phyloP scores from a whole-genome alignment of 257 asterid genomes.

The Forsythia viridissima region DNA sequence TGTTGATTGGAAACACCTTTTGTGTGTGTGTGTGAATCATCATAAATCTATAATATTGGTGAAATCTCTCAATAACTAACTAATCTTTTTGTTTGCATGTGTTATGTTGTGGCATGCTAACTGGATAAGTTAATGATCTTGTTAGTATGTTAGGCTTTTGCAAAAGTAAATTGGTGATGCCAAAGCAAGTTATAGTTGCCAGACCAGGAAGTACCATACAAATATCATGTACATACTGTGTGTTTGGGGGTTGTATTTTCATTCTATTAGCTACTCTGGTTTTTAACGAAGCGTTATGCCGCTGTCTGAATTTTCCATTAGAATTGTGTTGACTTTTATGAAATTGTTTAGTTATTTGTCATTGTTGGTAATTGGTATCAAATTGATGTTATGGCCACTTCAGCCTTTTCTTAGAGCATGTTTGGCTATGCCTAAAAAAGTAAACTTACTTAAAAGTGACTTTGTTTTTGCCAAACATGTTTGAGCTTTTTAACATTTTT shows the following conservation, averaged over 20 bases:
- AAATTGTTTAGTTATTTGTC: not conserved
- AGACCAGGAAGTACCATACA: not conserved
- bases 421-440: not conserved
- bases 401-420: not conserved
- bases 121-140: not conserved
- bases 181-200: not conserved
- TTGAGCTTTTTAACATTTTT: too few relatives aligned
- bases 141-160: not conserved
- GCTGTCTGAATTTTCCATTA: not conserved
- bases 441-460: not conserved
- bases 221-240: not conserved
- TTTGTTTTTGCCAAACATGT: not conserved
- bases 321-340: not conserved
- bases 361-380: not conserved
- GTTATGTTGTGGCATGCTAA: conserved; percentile 1
- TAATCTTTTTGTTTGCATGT: not conserved
- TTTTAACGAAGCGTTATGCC: conserved; percentile 8
- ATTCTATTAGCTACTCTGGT: not conserved
- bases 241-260: conserved; percentile 6
- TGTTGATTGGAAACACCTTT: not conserved
- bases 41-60: not conserved
- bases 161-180: conserved; percentile 10
- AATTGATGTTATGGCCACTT: not conserved
- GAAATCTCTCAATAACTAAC: not conserved
- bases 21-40: not conserved